Conservation (phyloP, 1,284 basidiomycete species). For the Fomitopsis betulina region DNA sequence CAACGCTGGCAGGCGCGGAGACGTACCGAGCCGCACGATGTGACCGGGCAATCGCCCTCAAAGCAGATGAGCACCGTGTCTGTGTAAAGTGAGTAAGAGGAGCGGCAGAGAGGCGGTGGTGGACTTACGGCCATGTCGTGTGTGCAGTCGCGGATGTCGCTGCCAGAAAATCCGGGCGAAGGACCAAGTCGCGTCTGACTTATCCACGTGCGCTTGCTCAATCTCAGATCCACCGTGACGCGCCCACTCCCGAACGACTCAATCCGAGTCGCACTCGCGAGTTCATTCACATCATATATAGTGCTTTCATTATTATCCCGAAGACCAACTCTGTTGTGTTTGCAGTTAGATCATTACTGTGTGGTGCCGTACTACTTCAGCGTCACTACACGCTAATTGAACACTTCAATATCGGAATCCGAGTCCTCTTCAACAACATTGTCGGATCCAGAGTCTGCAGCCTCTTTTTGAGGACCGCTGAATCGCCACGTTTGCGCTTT, state of each 20-base stretch:
- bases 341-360: too few species aligned
- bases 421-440: not conserved
- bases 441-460: not conserved
- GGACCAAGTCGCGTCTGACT: not conserved
- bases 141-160: constrained; percentile 3
- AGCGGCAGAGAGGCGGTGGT: not conserved
- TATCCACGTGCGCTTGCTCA: not conserved
- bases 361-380: too few species aligned
- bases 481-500: not conserved
- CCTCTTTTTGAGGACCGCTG: not conserved
- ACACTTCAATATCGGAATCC: not conserved
- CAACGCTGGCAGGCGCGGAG: constrained; percentile 2
- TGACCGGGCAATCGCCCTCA: constrained; percentile 43
- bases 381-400: too few species aligned
- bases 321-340: too few species aligned
- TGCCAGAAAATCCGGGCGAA: constrained; percentile 2
- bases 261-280: too few species aligned
- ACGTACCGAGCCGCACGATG: constrained; percentile 30
- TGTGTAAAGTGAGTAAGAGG: constrained; percentile 14
- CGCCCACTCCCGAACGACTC: too few species aligned
- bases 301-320: too few species aligned
- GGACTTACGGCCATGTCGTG: constrained; percentile 28
- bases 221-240: not conserved
- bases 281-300: too few species aligned
- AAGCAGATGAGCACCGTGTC: constrained; percentile 44